phyloP scores from a whole-genome alignment of 2,329 filamentous ascomycete species.

The Aschersonia sp. region DNA sequence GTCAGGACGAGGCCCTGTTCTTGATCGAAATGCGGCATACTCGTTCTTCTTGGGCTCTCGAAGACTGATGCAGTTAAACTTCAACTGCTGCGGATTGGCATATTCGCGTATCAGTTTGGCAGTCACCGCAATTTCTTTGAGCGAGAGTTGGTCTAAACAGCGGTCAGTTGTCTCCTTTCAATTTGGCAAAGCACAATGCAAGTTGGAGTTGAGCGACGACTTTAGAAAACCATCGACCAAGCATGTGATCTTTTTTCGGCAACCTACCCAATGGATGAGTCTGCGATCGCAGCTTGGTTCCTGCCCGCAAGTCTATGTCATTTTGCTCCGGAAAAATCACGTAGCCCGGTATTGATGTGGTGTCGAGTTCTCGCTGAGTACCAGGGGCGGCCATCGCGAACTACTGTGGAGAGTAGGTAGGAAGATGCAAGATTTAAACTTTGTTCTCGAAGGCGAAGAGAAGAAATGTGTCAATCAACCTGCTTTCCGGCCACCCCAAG shows the following conservation, averaged over 20 bases:
- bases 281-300: constrained; percentile 13
- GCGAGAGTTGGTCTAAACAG: constrained; percentile 32
- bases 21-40: constrained; percentile 45
- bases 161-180: not conserved
- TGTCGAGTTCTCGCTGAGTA: constrained; percentile 15
- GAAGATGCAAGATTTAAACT: not conserved
- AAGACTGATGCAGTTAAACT: constrained; percentile 50
- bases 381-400: constrained; percentile 8
- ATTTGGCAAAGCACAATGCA: constrained; percentile 1
- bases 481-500: constrained; percentile 1
- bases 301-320: constrained; percentile 20
- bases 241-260: not conserved
- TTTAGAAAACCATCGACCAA: too few species aligned
- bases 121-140: constrained; percentile 37
- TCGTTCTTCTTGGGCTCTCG: constrained; percentile 48
- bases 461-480: not conserved
- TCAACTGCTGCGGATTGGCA: constrained; percentile 16
- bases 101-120: constrained; percentile 30
- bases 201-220: not conserved
- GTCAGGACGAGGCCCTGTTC: constrained; percentile 28
- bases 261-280: constrained; percentile 22
- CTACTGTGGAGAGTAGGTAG: not conserved
- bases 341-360: constrained; percentile 28
- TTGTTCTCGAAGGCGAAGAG: constrained; percentile 1
- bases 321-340: constrained; percentile 28